Evolutionary conservation across 495 filamentous ascomycete species (phyloP), one percentile per base, ranked within the genome.

Genomic region (Annulohypoxylon bovei): DNA sequence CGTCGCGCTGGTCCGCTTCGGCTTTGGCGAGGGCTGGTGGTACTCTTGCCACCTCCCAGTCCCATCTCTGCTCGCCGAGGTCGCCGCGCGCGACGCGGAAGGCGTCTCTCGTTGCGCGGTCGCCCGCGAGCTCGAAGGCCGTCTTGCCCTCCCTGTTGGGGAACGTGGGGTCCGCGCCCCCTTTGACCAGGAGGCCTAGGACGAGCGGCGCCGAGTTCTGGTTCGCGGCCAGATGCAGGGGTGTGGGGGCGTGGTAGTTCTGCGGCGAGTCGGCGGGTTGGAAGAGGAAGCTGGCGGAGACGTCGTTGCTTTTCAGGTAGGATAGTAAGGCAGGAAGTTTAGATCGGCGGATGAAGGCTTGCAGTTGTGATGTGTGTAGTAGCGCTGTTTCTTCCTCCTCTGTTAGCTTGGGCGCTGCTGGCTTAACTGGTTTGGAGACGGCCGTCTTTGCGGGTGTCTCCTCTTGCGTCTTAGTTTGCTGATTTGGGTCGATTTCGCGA

Each of bases 11-110:
- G 4, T 92, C 91, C 0, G 87, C 90, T 50, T 97, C 92, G 4
- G 82, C 77, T 67, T 86, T 88, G 4, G 87, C 88, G 6, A 99
- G 76, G 0, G 90, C 81, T 0, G 88, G 73, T 0, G 95, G 93
- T 0, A 98, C 88, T 18, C 84, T 83, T 1, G 93, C 90, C 1
- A 77, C 80, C 2, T 89, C 85, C 96, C 96, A 99, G 76, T 93
- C 85, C 92, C 92, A 97, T 4, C 75, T 78, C 0, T 72, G 70
- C 74, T 95, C 94, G 2, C 94, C 94, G 1, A 98, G 82, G 72
- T 95, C 91, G 47, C 85, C 83, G 7, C 95, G 89, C 0, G 94
- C 93, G 22, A 98, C 85, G 3, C 96, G 91, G 82, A 99, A 99
- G 4, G 93, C 92, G 73, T 98, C 95, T 0, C 95, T 88, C 0